phyloP scores from a whole-genome alignment of 805 yeast species.

The Cyberlindnera mrakii region DNA sequence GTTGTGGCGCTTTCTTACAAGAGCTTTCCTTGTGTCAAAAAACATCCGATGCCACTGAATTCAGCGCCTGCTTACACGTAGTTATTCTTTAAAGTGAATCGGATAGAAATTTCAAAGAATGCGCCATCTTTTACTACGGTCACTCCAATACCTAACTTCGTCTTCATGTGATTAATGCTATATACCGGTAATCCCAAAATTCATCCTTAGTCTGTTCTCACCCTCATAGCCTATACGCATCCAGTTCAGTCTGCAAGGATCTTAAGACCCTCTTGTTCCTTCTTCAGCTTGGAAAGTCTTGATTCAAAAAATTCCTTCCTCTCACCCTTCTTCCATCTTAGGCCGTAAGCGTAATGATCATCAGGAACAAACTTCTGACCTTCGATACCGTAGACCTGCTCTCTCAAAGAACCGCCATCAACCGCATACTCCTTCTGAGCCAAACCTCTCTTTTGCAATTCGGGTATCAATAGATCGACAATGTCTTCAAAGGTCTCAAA shows the following conservation, averaged over 20 bases:
- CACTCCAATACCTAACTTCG: no score
- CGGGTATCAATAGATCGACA: conserved; percentile 33
- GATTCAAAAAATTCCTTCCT: conserved; percentile 26
- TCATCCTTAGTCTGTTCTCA: no score
- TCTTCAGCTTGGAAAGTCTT: conserved; percentile 8
- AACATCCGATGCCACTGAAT: no score
- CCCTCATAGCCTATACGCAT: not conserved
- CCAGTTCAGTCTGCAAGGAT: conserved; percentile 8
- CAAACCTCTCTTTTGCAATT: conserved; percentile 30
- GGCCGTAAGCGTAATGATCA: conserved; percentile 19
- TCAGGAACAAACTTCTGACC: conserved; percentile 19
- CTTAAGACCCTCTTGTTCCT: conserved; percentile 6
- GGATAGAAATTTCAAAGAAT: no score
- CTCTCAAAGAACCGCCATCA: conserved; percentile 31
- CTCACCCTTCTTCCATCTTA: conserved; percentile 23
- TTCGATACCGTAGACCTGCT: conserved; percentile 21
- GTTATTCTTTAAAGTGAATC: no score
- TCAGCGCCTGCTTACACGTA: no score
- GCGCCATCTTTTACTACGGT: no score
- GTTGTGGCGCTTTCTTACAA: no score
- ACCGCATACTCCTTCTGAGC: conserved; percentile 26
- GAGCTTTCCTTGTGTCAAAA: no score
- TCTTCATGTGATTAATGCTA: no score
- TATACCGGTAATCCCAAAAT: no score
- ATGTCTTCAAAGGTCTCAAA: conserved; percentile 36